phyloP scores from a whole-genome alignment of 2,329 filamentous ascomycete genomes.

The Venturia pyrina region DNA sequence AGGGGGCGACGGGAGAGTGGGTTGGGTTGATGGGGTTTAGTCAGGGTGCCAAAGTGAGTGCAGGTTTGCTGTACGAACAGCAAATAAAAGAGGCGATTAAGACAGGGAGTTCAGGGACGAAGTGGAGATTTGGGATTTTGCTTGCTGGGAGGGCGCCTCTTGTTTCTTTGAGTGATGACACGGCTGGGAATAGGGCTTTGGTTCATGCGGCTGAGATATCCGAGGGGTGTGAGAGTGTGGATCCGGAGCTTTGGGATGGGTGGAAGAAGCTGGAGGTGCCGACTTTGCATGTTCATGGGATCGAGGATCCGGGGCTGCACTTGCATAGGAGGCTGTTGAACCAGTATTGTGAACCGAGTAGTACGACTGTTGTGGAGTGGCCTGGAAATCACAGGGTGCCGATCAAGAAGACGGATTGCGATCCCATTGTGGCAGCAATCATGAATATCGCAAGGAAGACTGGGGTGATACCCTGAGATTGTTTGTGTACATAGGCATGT shows the following conservation, averaged over 20 bases:
- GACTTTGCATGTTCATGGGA: conserved; percentile 59
- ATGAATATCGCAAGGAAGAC: conserved; percentile 38
- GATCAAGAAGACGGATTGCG: conserved; percentile 56
- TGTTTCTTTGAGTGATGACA: conserved; percentile 39
- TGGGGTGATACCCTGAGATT: not conserved
- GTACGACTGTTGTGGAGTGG: conserved; percentile 57
- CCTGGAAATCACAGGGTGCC: conserved; percentile 62
- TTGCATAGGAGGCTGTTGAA: conserved; percentile 47
- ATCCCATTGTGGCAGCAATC: conserved; percentile 43
- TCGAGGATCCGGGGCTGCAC: conserved; percentile 49
- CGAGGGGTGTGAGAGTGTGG: conserved; percentile 30
- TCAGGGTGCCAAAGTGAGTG: conserved; percentile 39
- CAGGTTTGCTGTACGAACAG: conserved; percentile 43
- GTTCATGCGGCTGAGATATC: conserved; percentile 32
- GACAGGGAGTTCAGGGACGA: conserved; percentile 15
- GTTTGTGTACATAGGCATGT: not conserved
- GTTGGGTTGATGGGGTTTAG: conserved; percentile 41
- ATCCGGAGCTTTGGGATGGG: conserved; percentile 22
- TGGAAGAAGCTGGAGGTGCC: conserved; percentile 42
- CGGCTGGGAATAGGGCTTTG: conserved; percentile 26
- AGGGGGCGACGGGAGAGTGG: conserved; percentile 33
- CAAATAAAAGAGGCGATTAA: conserved; percentile 37
- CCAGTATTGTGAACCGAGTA: conserved; percentile 49
- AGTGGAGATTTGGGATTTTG: conserved; percentile 52
- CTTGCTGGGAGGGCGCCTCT: conserved; percentile 53